phyloP scores from a whole-genome alignment of 306 rosid species.

The Fragaria vesca region DNA sequence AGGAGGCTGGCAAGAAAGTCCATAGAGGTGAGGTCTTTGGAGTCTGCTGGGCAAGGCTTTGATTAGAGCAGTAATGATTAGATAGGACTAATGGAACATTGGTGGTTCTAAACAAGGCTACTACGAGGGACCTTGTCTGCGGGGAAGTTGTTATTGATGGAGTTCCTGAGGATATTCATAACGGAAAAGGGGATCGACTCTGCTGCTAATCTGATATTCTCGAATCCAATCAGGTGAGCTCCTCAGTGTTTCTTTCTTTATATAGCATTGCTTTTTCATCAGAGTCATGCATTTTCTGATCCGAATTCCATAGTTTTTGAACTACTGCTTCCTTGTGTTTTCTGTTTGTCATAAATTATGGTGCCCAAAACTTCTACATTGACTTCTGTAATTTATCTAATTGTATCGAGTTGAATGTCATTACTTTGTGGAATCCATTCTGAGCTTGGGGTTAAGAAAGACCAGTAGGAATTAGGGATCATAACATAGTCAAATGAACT shows the following conservation, averaged over 20 bases:
- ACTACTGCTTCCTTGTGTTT: not conserved
- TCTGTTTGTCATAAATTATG: not conserved
- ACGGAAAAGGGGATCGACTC: conserved; percentile 80
- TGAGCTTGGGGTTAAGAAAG: not conserved
- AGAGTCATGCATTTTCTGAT: not conserved
- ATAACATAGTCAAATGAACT: not conserved
- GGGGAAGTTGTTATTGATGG: conserved; percentile 50
- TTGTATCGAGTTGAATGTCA: not conserved
- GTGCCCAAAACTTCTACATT: not conserved
- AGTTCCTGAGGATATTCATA: conserved; percentile 69
- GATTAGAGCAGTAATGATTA: conserved; percentile 68
- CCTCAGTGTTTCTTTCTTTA: not conserved
- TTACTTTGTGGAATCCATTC: not conserved
- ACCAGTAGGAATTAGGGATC: not conserved
- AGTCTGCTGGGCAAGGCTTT: conserved; percentile 75
- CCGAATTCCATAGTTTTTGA: not conserved
- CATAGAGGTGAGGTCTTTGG: conserved; percentile 63
- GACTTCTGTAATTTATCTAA: not conserved
- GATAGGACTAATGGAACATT: conserved; percentile 38
- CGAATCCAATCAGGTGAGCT: conserved; percentile 68
- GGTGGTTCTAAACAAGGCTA: conserved; percentile 64
- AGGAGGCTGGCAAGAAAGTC: conserved; percentile 29
- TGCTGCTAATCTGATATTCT: conserved; percentile 83
- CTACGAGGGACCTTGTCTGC: conserved; percentile 49
- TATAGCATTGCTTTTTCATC: not conserved